These are phyloP conservation scores for Verticillium klebahnii DNA, from an alignment of 2,329 filamentous ascomycete species.

Conservation along the genomic window DNA sequence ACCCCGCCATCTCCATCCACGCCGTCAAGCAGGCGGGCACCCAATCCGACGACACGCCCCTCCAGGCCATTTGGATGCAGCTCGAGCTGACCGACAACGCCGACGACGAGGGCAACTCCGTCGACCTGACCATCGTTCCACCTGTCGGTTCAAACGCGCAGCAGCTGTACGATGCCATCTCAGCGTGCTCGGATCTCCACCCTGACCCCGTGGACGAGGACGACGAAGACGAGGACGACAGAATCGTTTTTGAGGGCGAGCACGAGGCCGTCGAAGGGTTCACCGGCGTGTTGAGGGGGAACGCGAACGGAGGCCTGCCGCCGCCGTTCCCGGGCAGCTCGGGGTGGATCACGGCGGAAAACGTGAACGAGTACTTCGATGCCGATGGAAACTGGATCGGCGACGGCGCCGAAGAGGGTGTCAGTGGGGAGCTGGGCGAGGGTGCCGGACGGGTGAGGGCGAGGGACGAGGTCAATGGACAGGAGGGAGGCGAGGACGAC, in stretches of 20 bases:
- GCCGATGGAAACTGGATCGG: conserved; percentile 74
- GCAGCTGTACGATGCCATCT: conserved; percentile 64
- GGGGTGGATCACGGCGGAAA: conserved; percentile 89
- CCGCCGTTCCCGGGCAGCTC: conserved; percentile 67
- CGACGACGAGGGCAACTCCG: conserved; percentile 57
- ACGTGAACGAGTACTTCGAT: conserved; percentile 80
- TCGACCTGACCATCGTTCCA: conserved; percentile 66
- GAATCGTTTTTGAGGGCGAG: conserved; percentile 55
- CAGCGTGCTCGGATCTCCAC: conserved; percentile 70
- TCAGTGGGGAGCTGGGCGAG: conserved; percentile 52
- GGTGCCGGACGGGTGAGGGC: conserved; percentile 56
- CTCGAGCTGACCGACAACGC: conserved; percentile 57
- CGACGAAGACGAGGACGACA: conserved; percentile 49
- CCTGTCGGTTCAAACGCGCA: conserved; percentile 20
- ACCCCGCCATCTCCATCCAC: conserved; percentile 70
- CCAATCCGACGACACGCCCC: conserved; percentile 29
- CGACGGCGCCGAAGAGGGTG: conserved; percentile 27
- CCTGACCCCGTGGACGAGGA: conserved; percentile 62
- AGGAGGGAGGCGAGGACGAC: conserved; percentile 30
- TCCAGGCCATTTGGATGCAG: conserved; percentile 61
- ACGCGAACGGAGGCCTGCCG: conserved; percentile 48
- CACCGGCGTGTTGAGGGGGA: conserved; percentile 47
- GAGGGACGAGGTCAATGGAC: conserved; percentile 46
- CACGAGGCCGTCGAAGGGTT: conserved; percentile 53
- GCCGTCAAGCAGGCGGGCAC: conserved; percentile 58